phyloP scores from a whole-genome alignment of 192 early-diverging fungal species.

The Coemansia guatemalensis region DNA sequence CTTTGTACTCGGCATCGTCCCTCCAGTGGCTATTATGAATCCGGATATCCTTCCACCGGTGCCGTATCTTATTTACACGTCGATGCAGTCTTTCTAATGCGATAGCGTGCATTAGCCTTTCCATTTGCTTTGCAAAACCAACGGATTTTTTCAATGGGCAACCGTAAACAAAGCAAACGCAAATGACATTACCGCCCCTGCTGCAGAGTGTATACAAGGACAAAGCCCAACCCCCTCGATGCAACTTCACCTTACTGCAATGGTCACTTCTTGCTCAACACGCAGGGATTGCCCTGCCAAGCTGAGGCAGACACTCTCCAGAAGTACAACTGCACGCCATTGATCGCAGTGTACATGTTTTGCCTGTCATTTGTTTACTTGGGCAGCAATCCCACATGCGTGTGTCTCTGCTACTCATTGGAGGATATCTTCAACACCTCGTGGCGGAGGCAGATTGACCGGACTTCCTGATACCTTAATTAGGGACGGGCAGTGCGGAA shows the following conservation, averaged over 20 bases:
- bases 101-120: background rate
- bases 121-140: background rate
- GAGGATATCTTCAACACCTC: conserved; percentile 6
- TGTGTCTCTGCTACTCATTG: background rate
- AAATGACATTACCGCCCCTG: background rate
- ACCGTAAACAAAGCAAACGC: background rate
- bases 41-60: conserved; percentile 3
- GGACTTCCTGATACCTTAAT: background rate
- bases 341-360: background rate
- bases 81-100: background rate
- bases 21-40: conserved; percentile 7
- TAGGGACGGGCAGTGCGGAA: background rate
- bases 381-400: conserved; percentile 4
- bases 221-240: background rate
- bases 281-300: conserved; percentile 1
- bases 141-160: background rate
- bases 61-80: background rate
- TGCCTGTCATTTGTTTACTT: background rate
- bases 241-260: background rate
- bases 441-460: background rate
- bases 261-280: background rate
- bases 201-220: background rate
- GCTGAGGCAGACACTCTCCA: no score
- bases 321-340: background rate
- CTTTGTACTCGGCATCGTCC: background rate